phyloP scores from a whole-genome alignment of 176 grass and related monocot species.

The Carex pumila region DNA sequence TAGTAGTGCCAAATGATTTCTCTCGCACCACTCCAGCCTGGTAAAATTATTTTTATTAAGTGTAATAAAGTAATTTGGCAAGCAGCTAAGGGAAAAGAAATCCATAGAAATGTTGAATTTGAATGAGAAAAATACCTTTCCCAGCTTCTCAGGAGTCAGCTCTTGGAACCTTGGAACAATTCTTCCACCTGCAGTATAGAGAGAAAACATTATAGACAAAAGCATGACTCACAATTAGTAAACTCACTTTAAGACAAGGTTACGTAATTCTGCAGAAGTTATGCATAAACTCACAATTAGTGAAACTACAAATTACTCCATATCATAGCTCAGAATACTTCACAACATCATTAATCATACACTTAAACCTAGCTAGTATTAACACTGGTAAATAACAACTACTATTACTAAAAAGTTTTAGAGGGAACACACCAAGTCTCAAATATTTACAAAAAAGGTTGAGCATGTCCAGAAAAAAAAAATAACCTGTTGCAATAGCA shows the following conservation, averaged over 20 bases:
- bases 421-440: background rate
- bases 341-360: background rate
- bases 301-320: background rate
- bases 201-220: background rate
- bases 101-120: background rate
- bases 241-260: background rate
- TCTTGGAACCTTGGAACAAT: constrained; percentile 98
- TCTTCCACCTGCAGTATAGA: constrained; percentile 54
- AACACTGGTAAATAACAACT: background rate
- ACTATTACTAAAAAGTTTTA: background rate
- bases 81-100: background rate
- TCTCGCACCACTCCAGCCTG: constrained; percentile 92
- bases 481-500: constrained; percentile 86
- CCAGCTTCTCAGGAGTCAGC: constrained; percentile 73
- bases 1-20: constrained; percentile 83
- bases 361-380: background rate
- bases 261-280: background rate
- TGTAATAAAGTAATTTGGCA: background rate
- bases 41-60: constrained; percentile 6
- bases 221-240: background rate
- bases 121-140: constrained; percentile 51
- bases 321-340: background rate
- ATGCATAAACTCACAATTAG: background rate
- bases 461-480: background rate
- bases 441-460: background rate